A percentile compares a stretch with the other conserved stretches of the same genome.
Evolutionary conservation across 2,329 filamentous ascomycete genomes (phyloP).

Genomic region (Ceratocystis cubensis): DNA sequence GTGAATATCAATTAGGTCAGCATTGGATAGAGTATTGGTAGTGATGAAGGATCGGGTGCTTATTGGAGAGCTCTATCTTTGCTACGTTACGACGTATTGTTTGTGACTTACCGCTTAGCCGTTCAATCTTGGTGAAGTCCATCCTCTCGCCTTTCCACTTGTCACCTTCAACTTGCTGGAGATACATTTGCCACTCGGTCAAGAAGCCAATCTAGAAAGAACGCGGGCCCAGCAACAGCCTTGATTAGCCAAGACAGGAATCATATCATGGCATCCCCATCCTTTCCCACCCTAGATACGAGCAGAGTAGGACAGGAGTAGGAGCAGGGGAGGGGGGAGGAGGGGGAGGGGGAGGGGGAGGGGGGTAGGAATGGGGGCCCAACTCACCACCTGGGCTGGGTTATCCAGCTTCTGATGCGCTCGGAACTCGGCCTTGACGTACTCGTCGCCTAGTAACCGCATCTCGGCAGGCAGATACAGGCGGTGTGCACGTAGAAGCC

Average conservation of each 20-base stretch:
- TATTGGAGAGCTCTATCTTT: too few relatives aligned
- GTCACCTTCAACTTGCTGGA: conserved; percentile 81
- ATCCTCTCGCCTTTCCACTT: conserved; percentile 53
- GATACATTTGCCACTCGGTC: conserved; percentile 92
- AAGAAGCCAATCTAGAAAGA: conserved; percentile 74
- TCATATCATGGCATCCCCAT: too few relatives aligned
- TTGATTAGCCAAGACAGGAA: too few relatives aligned
- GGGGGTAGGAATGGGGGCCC: not conserved
- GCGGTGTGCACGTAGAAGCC: conserved; percentile 74
- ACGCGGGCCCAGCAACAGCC: not conserved
- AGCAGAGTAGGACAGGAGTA: too few relatives aligned
- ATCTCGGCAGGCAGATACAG: conserved; percentile 60
- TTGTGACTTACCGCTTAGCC: conserved; percentile 45
- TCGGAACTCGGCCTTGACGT: conserved; percentile 84
- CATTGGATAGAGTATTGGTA: not conserved
- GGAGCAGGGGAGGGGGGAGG: too few relatives aligned
- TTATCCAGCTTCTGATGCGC: conserved; percentile 77
- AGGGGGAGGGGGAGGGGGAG: too few relatives aligned
- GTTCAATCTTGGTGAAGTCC: conserved; percentile 25
- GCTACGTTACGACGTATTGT: too few relatives aligned
- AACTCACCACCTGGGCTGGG: conserved; percentile 70
- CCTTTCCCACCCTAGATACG: too few relatives aligned
- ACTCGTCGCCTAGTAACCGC: conserved; percentile 79
- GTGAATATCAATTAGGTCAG: not conserved
- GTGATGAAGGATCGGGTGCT: too few relatives aligned